phyloP scores from a whole-genome alignment of 2,329 filamentous ascomycete species.

The Alternaria viburni region DNA sequence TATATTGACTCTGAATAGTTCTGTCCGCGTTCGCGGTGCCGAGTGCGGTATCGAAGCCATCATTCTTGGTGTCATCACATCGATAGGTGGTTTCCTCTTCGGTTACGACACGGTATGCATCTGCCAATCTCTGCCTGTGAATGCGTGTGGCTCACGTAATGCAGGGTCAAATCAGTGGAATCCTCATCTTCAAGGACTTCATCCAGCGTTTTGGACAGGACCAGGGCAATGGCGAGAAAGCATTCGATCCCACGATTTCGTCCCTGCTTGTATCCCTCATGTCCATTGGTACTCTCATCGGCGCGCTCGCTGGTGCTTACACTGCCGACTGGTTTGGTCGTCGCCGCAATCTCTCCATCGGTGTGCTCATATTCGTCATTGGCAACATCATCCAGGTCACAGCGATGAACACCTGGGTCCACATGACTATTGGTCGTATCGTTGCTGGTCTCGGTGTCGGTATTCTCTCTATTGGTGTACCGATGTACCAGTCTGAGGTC shows the following conservation, averaged over 20 bases:
- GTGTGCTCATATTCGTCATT: slow-evolving; percentile 52
- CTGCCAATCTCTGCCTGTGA: background rate
- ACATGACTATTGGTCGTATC: slow-evolving; percentile 57
- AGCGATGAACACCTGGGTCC: slow-evolving; percentile 49
- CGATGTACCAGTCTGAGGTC: slow-evolving; percentile 71
- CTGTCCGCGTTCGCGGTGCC: slow-evolving; percentile 39
- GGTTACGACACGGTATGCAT: slow-evolving; percentile 64
- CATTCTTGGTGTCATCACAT: slow-evolving; percentile 63
- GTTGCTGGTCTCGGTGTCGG: slow-evolving; percentile 54
- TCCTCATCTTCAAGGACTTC: slow-evolving; percentile 58
- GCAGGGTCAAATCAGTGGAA: slow-evolving; percentile 45
- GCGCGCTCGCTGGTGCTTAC: slow-evolving; percentile 51
- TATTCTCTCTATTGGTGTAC: slow-evolving; percentile 62
- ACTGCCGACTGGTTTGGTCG: slow-evolving; percentile 62
- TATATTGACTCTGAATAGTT: slow-evolving; percentile 21
- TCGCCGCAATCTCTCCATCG: slow-evolving; percentile 56
- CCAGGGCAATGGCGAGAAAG: slow-evolving; percentile 48
- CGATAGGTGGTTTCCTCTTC: slow-evolving; percentile 67
- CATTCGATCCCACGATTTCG: slow-evolving; percentile 52
- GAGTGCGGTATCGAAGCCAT: slow-evolving; percentile 47
- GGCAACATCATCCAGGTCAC: slow-evolving; percentile 55
- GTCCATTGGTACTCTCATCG: slow-evolving; percentile 51
- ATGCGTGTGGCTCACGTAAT: background rate
- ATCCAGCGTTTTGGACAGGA: slow-evolving; percentile 61
- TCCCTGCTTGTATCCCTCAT: slow-evolving; percentile 49